Conservation (phyloP, 805 yeast species). For the Lipomyces mesembrius region DNA sequence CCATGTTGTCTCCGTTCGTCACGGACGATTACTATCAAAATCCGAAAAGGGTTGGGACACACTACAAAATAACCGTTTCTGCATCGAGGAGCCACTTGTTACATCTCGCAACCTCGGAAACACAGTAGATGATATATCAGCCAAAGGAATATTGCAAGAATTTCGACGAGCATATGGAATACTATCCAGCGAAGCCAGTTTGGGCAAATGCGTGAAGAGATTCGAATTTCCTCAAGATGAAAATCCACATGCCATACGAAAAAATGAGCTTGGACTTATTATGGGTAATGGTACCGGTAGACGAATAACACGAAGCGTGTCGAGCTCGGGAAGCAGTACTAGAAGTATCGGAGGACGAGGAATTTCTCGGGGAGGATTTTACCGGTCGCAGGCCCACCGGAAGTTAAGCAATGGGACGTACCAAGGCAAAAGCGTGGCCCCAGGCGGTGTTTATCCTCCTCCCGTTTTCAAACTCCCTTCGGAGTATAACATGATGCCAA, state of each 20-base stretch:
- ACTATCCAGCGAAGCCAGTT: conserved; percentile 19
- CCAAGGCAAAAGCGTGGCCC: background rate
- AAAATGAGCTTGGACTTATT: conserved; percentile 12
- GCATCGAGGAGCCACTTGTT: conserved; percentile 41
- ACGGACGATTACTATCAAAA: conserved; percentile 38
- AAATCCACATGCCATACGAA: background rate
- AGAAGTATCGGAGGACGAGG: background rate
- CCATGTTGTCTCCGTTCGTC: conserved; percentile 38
- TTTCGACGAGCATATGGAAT: conserved; percentile 38
- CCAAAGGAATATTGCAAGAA: conserved; percentile 39
- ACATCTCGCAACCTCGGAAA: conserved; percentile 40
- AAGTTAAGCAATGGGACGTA: conserved; percentile 9
- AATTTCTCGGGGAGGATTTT: conserved; percentile 20
- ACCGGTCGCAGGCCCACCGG: conserved; percentile 16
- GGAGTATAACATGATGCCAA: conserved; percentile 20
- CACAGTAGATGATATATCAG: conserved; percentile 41
- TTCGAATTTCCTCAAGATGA: conserved; percentile 31
- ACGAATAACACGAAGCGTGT: conserved; percentile 12
- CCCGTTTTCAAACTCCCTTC: conserved; percentile 19
- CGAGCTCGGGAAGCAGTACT: conserved; percentile 5
- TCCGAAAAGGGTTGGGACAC: conserved; percentile 39
- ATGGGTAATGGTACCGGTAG: background rate
- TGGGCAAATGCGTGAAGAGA: conserved; percentile 23
- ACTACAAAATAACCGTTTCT: conserved; percentile 39
- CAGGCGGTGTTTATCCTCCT: conserved; percentile 28